These are phyloP conservation scores for Epichloe sylvatica DNA, from an alignment of 2,329 filamentous ascomycete genomes.

Conservation along the genomic window DNA sequence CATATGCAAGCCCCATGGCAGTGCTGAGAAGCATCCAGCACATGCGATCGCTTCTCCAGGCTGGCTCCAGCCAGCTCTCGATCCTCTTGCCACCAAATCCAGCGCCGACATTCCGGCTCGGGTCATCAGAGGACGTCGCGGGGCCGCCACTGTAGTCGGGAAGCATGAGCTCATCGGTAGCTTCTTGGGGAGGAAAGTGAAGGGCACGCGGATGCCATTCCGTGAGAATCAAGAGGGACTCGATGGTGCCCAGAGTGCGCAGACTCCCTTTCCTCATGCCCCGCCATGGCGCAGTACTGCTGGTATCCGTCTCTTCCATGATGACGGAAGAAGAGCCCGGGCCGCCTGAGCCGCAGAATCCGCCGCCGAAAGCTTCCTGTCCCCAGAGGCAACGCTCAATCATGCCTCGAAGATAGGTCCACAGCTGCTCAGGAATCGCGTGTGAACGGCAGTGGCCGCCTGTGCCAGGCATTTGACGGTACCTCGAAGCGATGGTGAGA, in stretches of 20 bases:
- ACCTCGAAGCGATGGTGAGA: conserved; percentile 79
- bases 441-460: conserved; percentile 74
- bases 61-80: conserved; percentile 91
- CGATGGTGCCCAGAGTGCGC: conserved; percentile 81
- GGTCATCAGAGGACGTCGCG: conserved; percentile 24
- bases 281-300: conserved; percentile 56
- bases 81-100: conserved; percentile 72
- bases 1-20: conserved; percentile 77
- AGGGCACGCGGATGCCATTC: conserved; percentile 94
- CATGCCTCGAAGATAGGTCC: conserved; percentile 89
- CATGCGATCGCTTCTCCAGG: conserved; percentile 89
- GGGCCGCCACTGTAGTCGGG: conserved; percentile 41
- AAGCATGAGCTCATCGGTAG: conserved; percentile 53
- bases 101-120: conserved; percentile 23
- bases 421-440: conserved; percentile 87
- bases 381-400: conserved; percentile 92
- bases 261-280: conserved; percentile 63
- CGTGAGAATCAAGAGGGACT: conserved; percentile 83
- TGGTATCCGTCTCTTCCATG: conserved; percentile 45
- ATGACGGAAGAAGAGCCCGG: conserved; percentile 20
- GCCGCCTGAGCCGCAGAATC: conserved; percentile 62
- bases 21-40: conserved; percentile 96
- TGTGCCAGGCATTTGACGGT: conserved; percentile 65
- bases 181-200: conserved; percentile 78
- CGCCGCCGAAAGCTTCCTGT: conserved; percentile 86